Base-by-base conservation (phyloP, 192 early-diverging fungal species). In the Coemansia sp. region DNA sequence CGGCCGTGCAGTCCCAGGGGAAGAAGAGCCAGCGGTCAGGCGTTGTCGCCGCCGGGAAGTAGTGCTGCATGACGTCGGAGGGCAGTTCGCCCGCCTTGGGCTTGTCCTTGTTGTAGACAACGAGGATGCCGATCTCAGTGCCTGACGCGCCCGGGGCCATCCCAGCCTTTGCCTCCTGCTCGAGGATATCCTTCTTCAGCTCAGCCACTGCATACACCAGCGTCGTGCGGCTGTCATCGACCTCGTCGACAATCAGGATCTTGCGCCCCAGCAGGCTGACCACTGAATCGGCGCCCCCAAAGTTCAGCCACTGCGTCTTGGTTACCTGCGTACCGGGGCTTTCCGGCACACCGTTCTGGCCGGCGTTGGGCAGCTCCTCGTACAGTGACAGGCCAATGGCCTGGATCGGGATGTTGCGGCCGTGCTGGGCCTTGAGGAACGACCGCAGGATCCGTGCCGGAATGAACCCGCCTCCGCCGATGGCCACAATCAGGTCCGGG, bases 231-330 rank as follows among this genome's bases (percentile, higher is more conserved):
- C 82, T 87, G 52, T 88, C 86, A 47, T 88, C 86, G 11, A 88
- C 85, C 32, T 88, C 86, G 40, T 88, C 86, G 0, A 88, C 86
- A 64, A 88, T 84, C 28, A 88, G 53, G 41, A 88, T 86, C 56
- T 74, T 72, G 31, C 83, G 73, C 3, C 86, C 86, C 29, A 86
- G 56, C 26, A 88, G 64, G 10, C 77, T 79, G 8, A 72, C 73
- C 32, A 81, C 74, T 3, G 78, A 78, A 26, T 82, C 79, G 45
- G 60, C 46, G n/a, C 75, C 75, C 32, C 80, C 84, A 75, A 85
- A 85, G 56, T 86, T 85, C 34, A 88, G 74, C 86, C 86, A 88
- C 54, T 88, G 86, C 6, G 85, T 86, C 69, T 88, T 88, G 58
- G 80, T 79, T 1, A 88, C 86, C 46, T 82, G 74, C 16, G 75